These are phyloP conservation scores for Leishmania lainsoni DNA, from an alignment of 208 protist genomes.

Conservation along the genomic window DNA sequence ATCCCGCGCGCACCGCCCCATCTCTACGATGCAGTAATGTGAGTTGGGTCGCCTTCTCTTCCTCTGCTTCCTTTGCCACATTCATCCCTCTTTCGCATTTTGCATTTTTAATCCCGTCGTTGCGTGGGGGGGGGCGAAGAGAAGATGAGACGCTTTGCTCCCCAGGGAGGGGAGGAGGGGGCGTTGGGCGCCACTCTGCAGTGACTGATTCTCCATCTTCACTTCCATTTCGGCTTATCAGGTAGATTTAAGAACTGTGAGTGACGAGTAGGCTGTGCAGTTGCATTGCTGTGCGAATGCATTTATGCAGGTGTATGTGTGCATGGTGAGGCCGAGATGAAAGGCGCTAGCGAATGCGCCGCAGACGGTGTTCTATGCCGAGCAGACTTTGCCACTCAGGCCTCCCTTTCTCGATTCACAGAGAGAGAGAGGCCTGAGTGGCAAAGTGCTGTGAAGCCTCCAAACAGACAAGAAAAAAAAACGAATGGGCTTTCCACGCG, in stretches of 20 bases:
- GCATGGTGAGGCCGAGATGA: not conserved
- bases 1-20: no score
- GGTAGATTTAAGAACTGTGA: not conserved
- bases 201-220: not conserved
- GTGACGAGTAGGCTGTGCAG: not conserved
- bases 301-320: not conserved
- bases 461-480: not conserved
- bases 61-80: not conserved
- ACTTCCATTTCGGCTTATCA: not conserved
- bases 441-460: not conserved
- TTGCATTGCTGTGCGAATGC: no score
- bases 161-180: no score
- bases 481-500: no score
- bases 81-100: no score
- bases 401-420: not conserved
- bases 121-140: not conserved
- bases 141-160: no score
- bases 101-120: no score
- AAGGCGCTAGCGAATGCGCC: not conserved
- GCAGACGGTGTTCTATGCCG: not conserved
- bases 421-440: not conserved
- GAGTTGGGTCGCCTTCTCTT: not conserved
- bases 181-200: not conserved
- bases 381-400: not conserved
- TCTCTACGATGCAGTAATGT: no score